phyloP scores from a whole-genome alignment of 345 rosid species.

The Populus davidiana region DNA sequence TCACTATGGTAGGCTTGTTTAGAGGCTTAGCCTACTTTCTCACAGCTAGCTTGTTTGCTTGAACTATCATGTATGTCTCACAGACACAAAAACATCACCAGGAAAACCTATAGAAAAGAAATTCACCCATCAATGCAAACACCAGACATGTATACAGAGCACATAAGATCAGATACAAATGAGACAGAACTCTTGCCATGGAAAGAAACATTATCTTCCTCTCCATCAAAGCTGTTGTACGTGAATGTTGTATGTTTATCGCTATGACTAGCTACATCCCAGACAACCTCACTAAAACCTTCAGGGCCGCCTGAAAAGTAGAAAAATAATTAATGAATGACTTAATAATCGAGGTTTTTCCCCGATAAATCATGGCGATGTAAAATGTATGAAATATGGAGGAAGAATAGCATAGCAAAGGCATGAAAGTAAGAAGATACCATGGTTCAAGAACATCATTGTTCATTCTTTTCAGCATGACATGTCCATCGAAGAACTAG shows the following conservation, averaged over 20 bases:
- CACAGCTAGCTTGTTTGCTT: constrained; percentile 44
- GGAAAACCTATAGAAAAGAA: constrained; percentile 57
- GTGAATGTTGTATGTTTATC: constrained; percentile 49
- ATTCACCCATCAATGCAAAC: not conserved
- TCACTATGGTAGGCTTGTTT: constrained; percentile 61
- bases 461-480: no score
- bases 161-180: no score
- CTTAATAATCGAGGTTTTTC: no score
- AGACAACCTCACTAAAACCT: constrained; percentile 64
- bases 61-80: constrained; percentile 59
- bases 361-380: no score
- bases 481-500: no score
- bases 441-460: no score
- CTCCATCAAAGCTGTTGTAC: constrained; percentile 64
- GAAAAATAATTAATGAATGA: not conserved
- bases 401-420: no score
- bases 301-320: constrained; percentile 53
- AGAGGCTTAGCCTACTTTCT: constrained; percentile 58
- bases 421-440: no score
- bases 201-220: constrained; percentile 48
- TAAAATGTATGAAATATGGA: no score
- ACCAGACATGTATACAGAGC: no score
- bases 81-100: constrained; percentile 52
- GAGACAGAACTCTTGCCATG: no score
- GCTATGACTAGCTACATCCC: constrained; percentile 48